Evolutionary conservation across 352 stramenopile genomes (phyloP).

Genomic region (Globisporangium nunn): DNA sequence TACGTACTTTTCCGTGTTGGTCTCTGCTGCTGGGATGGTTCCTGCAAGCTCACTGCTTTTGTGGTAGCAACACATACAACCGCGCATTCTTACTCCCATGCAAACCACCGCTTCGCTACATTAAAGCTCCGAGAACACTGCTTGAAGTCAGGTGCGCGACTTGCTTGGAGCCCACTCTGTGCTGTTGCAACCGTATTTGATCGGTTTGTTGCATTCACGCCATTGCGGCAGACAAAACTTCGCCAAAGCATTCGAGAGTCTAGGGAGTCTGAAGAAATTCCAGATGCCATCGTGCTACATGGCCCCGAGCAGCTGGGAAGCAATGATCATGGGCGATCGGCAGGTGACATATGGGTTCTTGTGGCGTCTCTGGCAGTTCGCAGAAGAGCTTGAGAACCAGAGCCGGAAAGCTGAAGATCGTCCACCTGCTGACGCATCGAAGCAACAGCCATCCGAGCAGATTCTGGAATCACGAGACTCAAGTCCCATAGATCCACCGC

Average conservation of each 20-base stretch:
- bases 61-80: slow-evolving; percentile 2
- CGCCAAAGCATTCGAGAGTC: slow-evolving; percentile 16
- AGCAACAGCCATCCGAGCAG: background rate
- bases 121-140: slow-evolving; percentile 10
- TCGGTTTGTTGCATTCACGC: background rate
- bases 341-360: slow-evolving; percentile 39
- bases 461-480: background rate
- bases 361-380: slow-evolving; percentile 44
- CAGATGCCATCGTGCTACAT: slow-evolving; percentile 12
- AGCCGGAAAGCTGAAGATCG: background rate
- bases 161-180: background rate
- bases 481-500: background rate
- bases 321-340: slow-evolving; percentile 35
- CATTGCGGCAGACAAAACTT: slow-evolving; percentile 26
- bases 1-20: background rate
- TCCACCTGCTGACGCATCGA: background rate
- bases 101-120: background rate
- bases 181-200: background rate
- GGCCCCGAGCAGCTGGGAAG: slow-evolving; percentile 21
- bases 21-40: background rate
- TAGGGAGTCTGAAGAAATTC: background rate
- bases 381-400: slow-evolving; percentile 1
- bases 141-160: slow-evolving; percentile 8
- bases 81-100: background rate
- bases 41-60: background rate